phyloP scores from a whole-genome alignment of 176 grass and related monocot species.

The Hordeum vulgare region DNA sequence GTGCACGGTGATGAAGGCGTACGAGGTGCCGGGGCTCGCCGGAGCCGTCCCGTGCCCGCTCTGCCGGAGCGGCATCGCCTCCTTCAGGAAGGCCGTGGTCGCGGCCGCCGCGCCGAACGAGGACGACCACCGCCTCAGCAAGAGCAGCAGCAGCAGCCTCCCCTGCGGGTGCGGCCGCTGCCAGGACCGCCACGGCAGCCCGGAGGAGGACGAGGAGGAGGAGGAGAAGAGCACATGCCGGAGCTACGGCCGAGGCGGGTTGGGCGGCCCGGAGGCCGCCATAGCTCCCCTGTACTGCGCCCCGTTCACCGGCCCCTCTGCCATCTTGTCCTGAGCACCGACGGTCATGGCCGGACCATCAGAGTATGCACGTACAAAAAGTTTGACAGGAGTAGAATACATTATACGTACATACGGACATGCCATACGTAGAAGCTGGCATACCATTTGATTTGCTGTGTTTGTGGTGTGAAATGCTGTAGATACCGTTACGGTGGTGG shows the following conservation, averaged over 20 bases:
- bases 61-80: slow-evolving; percentile 62
- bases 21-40: slow-evolving; percentile 35
- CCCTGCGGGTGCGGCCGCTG: not conserved
- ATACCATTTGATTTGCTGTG: slow-evolving; percentile 1
- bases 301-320: slow-evolving; percentile 26
- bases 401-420: not conserved
- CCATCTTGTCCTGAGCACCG: slow-evolving; percentile 27
- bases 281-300: slow-evolving; percentile 15
- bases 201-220: not conserved
- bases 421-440: not conserved
- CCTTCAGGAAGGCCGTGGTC: slow-evolving; percentile 42
- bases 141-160: not conserved
- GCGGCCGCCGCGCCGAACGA: not conserved
- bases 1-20: slow-evolving; percentile 64
- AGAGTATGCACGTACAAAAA: not conserved
- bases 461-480: not conserved
- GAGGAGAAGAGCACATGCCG: slow-evolving; percentile 4
- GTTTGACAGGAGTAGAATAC: not conserved
- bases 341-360: not conserved
- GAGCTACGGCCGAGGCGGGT: slow-evolving; percentile 2
- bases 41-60: slow-evolving; percentile 88
- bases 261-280: slow-evolving; percentile 19
- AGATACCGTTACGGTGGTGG: too few relatives aligned
- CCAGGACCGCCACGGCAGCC: not conserved
- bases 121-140: slow-evolving; percentile 1